phyloP scores from a whole-genome alignment of 176 grass and related monocot genomes.

The Triticum timopheevii region DNA sequence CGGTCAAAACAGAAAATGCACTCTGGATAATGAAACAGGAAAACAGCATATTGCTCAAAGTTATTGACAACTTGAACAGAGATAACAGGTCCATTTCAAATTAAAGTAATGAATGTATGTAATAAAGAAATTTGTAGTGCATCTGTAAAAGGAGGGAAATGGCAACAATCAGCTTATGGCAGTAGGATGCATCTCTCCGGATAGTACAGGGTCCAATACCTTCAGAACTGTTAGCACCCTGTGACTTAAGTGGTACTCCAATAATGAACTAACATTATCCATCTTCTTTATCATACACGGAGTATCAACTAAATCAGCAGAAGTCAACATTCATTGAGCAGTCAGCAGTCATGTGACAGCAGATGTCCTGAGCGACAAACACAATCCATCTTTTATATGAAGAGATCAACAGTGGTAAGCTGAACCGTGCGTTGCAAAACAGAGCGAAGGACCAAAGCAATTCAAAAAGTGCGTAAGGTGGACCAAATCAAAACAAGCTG shows the following conservation, averaged over 20 bases:
- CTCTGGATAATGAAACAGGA: no score
- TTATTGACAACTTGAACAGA: no score
- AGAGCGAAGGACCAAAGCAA: neutral
- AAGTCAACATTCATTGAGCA: neutral
- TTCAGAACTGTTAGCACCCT: neutral
- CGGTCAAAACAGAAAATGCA: no score
- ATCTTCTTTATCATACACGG: neutral
- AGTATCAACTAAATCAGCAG: neutral
- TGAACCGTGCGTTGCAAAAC: neutral
- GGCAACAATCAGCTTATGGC: neutral
- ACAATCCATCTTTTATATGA: neutral
- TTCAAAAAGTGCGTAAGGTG: neutral
- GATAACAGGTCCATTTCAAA: no score
- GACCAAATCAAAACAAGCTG: neutral
- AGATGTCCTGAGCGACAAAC: neutral
- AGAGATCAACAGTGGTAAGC: neutral
- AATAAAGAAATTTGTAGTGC: no score
- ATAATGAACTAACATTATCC: neutral
- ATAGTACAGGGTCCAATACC: neutral
- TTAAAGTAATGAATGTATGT: no score
- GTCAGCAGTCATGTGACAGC: neutral
- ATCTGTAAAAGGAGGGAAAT: neutral
- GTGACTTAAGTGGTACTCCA: neutral
- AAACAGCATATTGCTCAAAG: no score
- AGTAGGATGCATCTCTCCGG: neutral